Conservation (phyloP, 768 basidiomycete genomes). For the Mycena olivaceomarginata region DNA sequence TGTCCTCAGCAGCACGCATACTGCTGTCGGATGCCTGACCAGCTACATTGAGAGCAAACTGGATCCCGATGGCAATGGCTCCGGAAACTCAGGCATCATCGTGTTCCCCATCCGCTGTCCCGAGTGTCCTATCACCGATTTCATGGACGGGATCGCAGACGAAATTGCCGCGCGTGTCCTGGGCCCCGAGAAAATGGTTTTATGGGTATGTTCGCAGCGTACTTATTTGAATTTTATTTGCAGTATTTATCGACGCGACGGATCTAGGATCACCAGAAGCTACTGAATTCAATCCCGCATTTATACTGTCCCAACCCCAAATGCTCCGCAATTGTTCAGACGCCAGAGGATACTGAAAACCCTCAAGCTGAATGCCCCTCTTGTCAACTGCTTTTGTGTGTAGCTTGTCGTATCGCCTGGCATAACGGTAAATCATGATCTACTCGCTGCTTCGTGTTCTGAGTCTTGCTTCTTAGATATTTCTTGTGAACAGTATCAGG, state of each 20-base stretch:
- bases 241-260: background rate
- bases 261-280: constrained; percentile 57
- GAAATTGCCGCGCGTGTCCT: constrained; percentile 56
- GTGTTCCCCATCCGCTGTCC: constrained; percentile 63
- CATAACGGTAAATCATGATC: constrained; percentile 52
- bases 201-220: constrained; percentile 54
- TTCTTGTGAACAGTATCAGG: constrained; percentile 57
- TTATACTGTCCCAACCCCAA: constrained; percentile 61
- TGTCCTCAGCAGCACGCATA: constrained; percentile 59
- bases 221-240: background rate
- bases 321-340: constrained; percentile 59
- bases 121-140: constrained; percentile 55
- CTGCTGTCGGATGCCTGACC: constrained; percentile 58
- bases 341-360: constrained; percentile 56
- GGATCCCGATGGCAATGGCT: constrained; percentile 55
- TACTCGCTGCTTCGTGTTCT: background rate
- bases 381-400: constrained; percentile 57
- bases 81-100: constrained; percentile 48
- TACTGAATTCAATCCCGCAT: constrained; percentile 57
- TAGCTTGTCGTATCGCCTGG: constrained; percentile 58
- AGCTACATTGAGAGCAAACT: constrained; percentile 59
- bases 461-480: constrained; percentile 41
- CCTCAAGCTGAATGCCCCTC: constrained; percentile 58
- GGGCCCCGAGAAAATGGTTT: constrained; percentile 55
- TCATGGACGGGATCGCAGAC: constrained; percentile 59